These are phyloP conservation scores for Mollisia scopiformis DNA, from an alignment of 2,329 filamentous ascomycete species.

Conservation along the genomic window DNA sequence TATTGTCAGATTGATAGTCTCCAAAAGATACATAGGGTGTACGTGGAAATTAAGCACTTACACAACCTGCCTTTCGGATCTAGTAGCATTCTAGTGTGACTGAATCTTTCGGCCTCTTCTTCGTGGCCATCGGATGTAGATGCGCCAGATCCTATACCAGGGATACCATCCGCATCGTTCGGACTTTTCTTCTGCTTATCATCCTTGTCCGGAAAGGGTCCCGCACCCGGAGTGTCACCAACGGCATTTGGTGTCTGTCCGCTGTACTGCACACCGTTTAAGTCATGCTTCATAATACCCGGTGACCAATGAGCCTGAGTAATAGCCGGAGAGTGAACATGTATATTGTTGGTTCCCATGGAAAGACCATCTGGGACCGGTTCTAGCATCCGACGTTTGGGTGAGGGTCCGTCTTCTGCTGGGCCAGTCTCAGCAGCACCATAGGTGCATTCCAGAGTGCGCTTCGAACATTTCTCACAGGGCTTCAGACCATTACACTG, in stretches of 20 bases:
- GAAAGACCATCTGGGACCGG: slow-evolving; percentile 11
- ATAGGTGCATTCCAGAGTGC: slow-evolving; percentile 49
- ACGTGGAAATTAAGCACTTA: slow-evolving; percentile 40
- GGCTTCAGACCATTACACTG: slow-evolving; percentile 44
- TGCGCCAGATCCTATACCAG: not conserved
- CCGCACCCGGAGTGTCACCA: not conserved
- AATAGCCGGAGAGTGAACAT: not conserved
- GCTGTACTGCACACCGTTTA: not conserved
- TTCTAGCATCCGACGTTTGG: slow-evolving; percentile 31
- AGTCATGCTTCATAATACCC: not conserved
- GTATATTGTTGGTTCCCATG: not conserved
- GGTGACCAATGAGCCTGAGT: not conserved
- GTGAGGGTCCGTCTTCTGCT: slow-evolving; percentile 34
- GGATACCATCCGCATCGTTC: not conserved
- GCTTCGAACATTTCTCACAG: slow-evolving; percentile 61
- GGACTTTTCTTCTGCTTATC: not conserved
- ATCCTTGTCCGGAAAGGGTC: not conserved
- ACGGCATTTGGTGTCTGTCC: not conserved
- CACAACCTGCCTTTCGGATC: slow-evolving; percentile 59
- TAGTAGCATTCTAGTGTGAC: slow-evolving; percentile 60
- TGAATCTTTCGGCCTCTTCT: slow-evolving; percentile 58
- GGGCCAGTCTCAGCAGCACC: slow-evolving; percentile 37
- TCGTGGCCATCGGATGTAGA: slow-evolving; percentile 43
- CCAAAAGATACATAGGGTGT: not conserved
- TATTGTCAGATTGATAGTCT: not conserved